Evolutionary conservation across 2,329 filamentous ascomycete species (phyloP).

Genomic region (Sarocladium oryzae): DNA sequence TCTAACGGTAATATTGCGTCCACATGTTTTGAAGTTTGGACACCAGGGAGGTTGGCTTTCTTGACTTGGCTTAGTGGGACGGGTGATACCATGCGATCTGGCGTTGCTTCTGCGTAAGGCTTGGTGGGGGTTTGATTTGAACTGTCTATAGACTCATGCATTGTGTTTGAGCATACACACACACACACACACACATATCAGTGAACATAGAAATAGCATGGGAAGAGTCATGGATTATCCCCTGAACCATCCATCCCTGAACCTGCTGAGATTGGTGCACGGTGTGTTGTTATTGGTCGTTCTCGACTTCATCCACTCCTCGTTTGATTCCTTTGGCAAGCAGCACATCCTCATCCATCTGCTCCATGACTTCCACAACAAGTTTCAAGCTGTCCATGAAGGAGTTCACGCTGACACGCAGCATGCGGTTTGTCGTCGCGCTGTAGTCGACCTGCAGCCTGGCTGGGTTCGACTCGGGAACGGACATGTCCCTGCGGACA

Average conservation of each 20-base stretch:
- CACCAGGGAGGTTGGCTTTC: neutral
- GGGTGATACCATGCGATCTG: constrained; percentile 1
- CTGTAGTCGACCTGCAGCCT: constrained; percentile 57
- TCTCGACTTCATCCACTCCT: neutral
- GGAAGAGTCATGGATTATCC: neutral
- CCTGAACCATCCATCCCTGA: neutral
- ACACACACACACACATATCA: too few species aligned
- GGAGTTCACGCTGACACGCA: constrained; percentile 90
- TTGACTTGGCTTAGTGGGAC: neutral
- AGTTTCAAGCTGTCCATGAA: constrained; percentile 88
- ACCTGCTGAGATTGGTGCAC: too few species aligned
- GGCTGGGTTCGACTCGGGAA: constrained; percentile 30
- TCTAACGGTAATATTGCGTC: neutral
- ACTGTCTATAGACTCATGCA: constrained; percentile 4
- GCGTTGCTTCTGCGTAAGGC: constrained; percentile 1
- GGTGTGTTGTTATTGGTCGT: neutral
- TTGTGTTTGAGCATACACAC: neutral
- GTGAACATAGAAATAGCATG: constrained; percentile 6
- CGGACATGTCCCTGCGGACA: constrained; percentile 64
- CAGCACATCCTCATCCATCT: constrained; percentile 79
- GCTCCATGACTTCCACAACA: constrained; percentile 82
- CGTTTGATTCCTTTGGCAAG: constrained; percentile 21
- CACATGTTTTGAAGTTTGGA: neutral
- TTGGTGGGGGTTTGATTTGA: neutral
- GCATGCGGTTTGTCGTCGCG: constrained; percentile 92